Base-by-base conservation (phyloP, 805 yeast genomes). In the Scheffersomyces ergatensis region DNA sequence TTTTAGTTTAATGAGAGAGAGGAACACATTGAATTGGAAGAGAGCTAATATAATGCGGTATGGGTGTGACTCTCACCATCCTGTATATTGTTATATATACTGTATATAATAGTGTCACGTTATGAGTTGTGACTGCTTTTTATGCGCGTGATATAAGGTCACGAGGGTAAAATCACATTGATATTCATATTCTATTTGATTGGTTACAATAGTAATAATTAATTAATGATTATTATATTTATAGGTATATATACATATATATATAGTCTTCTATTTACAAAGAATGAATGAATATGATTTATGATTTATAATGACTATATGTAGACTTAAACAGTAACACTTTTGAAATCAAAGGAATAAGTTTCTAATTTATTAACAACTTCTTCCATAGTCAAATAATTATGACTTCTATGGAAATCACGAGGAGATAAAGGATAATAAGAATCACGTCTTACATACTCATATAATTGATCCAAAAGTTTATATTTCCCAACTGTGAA, bases 401-500 rank as follows among this genome's bases (percentile, higher is more conserved):
- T 63, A 65, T 72, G 74, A 31, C 59, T 52, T 20, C 60, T 56
- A 44, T 70, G 63, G 55, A 83, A 85, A 36, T 69, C 60, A 36
- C 66, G 72, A 57, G 73, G 77, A 13, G 67, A 61, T 9, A 81
- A 38, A 2, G 49, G 46, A 46, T 70, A 72, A 43, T 76, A 77
- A 45, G 60, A 62, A 46, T 70, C 72, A 38, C 54, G 51, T 53
- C 67, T 66, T 40, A 72, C 84, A 27, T 65, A 65, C 9, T 80
- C 77, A 55, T 68, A 83, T 49, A 85, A 67, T 36, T 60, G 65
- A 43, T 72, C 67, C 43, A 86, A 59, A 37, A 89, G 67, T 53
- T 72, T 77, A 57, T 85, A 76, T 62, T 81, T 81, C 33, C 93
- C 92, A 32, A 77, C 82, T 3, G 66, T 69, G 38, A 89, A 57